Evolutionary conservation across 208 protist species (phyloP).

Genomic region (Lotmaria passim): DNA sequence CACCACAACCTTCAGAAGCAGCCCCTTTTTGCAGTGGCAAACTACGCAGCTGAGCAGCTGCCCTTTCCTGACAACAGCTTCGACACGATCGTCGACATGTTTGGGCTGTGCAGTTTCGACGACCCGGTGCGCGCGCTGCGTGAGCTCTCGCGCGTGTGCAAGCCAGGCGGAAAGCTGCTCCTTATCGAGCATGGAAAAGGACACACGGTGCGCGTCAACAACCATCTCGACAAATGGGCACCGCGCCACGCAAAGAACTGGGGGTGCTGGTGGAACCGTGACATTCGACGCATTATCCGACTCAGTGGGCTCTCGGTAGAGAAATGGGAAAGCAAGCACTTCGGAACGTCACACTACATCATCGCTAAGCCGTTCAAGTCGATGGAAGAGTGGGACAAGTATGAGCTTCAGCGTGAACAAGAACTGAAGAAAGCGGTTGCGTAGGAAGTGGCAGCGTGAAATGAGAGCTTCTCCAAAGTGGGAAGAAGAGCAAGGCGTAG

Average conservation of each 20-base stretch:
- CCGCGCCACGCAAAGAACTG: slow-evolving; percentile 81
- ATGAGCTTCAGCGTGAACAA: slow-evolving; percentile 26
- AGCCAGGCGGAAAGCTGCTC: slow-evolving; percentile 84
- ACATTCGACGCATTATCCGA: slow-evolving; percentile 77
- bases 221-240: slow-evolving; percentile 86
- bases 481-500: too few relatives aligned
- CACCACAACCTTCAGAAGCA: slow-evolving; percentile 25
- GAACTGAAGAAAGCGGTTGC: slow-evolving; percentile 9
- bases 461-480: too few relatives aligned
- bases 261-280: slow-evolving; percentile 92
- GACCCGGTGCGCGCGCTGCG: slow-evolving; percentile 86
- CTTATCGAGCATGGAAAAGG: slow-evolving; percentile 90
- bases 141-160: slow-evolving; percentile 92
- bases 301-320: slow-evolving; percentile 70
- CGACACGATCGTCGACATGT: slow-evolving; percentile 92
- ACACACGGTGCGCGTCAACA: slow-evolving; percentile 67
- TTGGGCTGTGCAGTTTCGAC: slow-evolving; percentile 92
- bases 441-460: not conserved
- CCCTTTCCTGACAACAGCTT: slow-evolving; percentile 90
- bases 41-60: slow-evolving; percentile 83
- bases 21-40: slow-evolving; percentile 72
- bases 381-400: slow-evolving; percentile 72
- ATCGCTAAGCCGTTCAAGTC: slow-evolving; percentile 83
- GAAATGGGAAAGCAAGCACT: slow-evolving; percentile 79
- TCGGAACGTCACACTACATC: slow-evolving; percentile 90